Evolutionary conservation across 148 eudicot species (phyloP).

Genomic region (Limonium bicolor): DNA sequence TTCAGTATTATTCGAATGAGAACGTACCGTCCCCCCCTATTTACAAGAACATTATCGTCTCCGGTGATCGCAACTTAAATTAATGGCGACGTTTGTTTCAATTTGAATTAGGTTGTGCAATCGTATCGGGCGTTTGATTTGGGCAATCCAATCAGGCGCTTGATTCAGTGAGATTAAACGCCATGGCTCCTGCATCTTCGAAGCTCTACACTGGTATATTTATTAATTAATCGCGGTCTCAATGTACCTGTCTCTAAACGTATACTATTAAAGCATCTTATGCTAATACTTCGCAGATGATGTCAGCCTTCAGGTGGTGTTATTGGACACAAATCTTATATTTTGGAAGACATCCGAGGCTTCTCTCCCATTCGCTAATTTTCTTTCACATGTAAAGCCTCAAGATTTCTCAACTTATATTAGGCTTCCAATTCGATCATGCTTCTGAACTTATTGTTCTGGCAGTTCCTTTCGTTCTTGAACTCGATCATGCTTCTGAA

Average conservation of each 20-base stretch:
- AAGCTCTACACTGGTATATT: conserved; percentile 20
- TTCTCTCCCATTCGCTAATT: conserved; percentile 41
- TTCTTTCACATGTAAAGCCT: conserved; percentile 66
- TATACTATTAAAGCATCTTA: background rate
- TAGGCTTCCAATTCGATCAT: background rate
- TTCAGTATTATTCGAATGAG: too few relatives aligned
- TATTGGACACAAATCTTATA: conserved; percentile 73
- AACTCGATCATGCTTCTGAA: conserved; percentile 64
- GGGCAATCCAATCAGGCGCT: too few relatives aligned
- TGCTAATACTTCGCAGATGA: conserved; percentile 42
- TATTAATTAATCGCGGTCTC: background rate
- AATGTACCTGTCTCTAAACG: conserved; percentile 1
- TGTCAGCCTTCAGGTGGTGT: conserved; percentile 64
- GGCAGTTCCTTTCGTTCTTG: conserved; percentile 66
- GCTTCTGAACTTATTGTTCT: background rate
- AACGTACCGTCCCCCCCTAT: too few relatives aligned
- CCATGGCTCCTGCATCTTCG: conserved; percentile 22
- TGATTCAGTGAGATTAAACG: too few relatives aligned
- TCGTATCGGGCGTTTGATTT: too few relatives aligned
- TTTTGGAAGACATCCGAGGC: conserved; percentile 38
- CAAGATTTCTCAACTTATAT: background rate
- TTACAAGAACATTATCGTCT: too few relatives aligned
- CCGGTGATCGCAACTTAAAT: too few relatives aligned
- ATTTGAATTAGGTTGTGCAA: too few relatives aligned
- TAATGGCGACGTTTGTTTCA: too few relatives aligned